Evolutionary conservation across 768 basidiomycete genomes (phyloP).

Genomic region (Hygrophorus russula): DNA sequence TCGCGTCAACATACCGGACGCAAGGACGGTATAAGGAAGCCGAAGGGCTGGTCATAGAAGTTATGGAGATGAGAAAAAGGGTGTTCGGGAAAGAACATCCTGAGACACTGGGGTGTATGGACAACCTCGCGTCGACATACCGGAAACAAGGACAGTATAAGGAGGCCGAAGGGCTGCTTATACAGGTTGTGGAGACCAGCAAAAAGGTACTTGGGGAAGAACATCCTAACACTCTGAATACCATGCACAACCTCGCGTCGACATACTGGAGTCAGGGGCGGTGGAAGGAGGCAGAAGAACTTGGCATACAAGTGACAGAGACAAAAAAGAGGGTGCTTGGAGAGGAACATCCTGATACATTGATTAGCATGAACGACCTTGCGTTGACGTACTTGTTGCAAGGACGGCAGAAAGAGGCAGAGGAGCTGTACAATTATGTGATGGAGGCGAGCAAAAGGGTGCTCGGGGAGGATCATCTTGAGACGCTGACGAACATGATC

Average conservation of each 20-base stretch:
- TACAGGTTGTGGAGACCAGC: neutral
- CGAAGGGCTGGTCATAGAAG: neutral
- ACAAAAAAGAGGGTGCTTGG: too few species aligned
- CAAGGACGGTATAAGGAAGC: neutral
- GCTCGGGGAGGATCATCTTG: too few species aligned
- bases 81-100: neutral
- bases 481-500: too few species aligned
- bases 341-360: too few species aligned
- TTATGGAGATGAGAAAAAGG: neutral
- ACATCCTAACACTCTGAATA: constrained; percentile 6
- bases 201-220: constrained; percentile 1
- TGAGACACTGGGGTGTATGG: neutral
- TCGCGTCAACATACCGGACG: neutral
- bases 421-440: too few species aligned
- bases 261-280: too few species aligned
- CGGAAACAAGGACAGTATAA: neutral
- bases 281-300: too few species aligned
- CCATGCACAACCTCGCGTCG: neutral
- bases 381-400: too few species aligned
- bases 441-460: too few species aligned
- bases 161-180: constrained; percentile 4
- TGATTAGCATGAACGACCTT: too few species aligned
- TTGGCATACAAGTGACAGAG: too few species aligned
- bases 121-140: constrained; percentile 5
- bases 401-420: too few species aligned